Base-by-base conservation (phyloP, 73 alveolate genomes). In the Paramecium octaurelia region DNA sequence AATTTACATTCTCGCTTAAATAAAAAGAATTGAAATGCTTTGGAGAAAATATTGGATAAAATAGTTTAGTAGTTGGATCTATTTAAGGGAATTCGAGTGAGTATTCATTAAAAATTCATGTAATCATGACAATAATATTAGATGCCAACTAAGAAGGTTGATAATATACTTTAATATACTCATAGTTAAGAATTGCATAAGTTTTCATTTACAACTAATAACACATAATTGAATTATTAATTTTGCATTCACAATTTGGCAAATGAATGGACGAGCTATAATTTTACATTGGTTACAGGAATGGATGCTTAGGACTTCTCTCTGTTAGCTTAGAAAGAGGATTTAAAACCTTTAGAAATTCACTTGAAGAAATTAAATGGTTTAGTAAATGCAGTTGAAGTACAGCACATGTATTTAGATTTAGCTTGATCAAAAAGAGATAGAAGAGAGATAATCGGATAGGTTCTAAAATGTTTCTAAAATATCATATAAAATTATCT, bases 161-260 rank as follows among this genome's bases (percentile, higher is more conserved):
- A 77, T 42, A 77, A 40, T 44, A 44, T 77, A 8, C 31, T 80
- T 0, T 12, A 40, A 18, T 80, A 80, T 80, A 44, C 90, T n/a
- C 90, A 77, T 21, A 38, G 90, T 31, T 38, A 16, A 77, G 71
- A 77, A 38, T 20, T 77, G 43, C n/a, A 27, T 8, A 77, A 77
- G 24, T 77, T 77, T 77, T 77, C 90, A 77, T 77, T 77, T 38
- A 77, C 90, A 35, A 77, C 90, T 0, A 77, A 77, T 42, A 21
- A 42, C 16, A 71, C 58, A 29, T 38, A 70, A 70, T 70, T 70
- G 6, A 29, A 77, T 42, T 77, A 77, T 77, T 21, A 77, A 24
- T 77, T 77, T 77, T 35, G 90, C 46, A 42, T 77, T 35, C 90
- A 77, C 8, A 77, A 77, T 44, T 38, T 38, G 8, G 90, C 90